A percentile compares a stretch with the other conserved stretches of the same genome.
Conservation (phyloP, 257 asterid species). For the Verbena officinalis region DNA sequence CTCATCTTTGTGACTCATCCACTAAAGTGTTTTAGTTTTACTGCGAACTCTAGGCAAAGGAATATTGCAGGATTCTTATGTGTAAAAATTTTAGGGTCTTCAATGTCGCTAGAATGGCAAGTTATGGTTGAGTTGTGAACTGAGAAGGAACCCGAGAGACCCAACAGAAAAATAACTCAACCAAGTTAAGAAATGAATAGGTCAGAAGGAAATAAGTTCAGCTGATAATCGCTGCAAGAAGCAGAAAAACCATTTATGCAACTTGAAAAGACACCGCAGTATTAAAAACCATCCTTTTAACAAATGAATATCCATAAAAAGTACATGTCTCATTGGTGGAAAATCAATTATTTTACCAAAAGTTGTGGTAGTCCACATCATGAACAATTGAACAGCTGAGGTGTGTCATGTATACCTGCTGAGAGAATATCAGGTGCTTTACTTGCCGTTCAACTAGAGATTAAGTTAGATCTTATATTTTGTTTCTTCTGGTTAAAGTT, state of each 20-base stretch:
- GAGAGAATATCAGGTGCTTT: no score
- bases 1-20: background rate
- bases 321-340: background rate
- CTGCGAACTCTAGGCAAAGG: slow-evolving; percentile 8
- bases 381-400: background rate
- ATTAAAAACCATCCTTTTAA: background rate
- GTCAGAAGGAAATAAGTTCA: slow-evolving; percentile 9
- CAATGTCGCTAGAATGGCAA: no score
- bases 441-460: slow-evolving; percentile 15
- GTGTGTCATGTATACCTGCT: no score
- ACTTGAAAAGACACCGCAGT: background rate
- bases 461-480: background rate
- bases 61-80: background rate
- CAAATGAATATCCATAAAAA: background rate
- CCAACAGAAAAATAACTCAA: background rate
- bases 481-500: slow-evolving; percentile 3
- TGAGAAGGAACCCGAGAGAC: slow-evolving; percentile 3
- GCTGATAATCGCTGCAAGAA: background rate
- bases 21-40: background rate
- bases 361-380: slow-evolving; percentile 14
- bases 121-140: slow-evolving; percentile 8
- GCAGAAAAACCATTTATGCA: background rate
- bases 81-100: background rate
- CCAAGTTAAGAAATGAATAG: background rate
- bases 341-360: slow-evolving; percentile 7